A percentile compares a stretch with the other conserved stretches of the same genome.
These are phyloP conservation scores for Asterophora lycoperdoides DNA, from an alignment of 768 basidiomycete genomes.

Conservation along the genomic window DNA sequence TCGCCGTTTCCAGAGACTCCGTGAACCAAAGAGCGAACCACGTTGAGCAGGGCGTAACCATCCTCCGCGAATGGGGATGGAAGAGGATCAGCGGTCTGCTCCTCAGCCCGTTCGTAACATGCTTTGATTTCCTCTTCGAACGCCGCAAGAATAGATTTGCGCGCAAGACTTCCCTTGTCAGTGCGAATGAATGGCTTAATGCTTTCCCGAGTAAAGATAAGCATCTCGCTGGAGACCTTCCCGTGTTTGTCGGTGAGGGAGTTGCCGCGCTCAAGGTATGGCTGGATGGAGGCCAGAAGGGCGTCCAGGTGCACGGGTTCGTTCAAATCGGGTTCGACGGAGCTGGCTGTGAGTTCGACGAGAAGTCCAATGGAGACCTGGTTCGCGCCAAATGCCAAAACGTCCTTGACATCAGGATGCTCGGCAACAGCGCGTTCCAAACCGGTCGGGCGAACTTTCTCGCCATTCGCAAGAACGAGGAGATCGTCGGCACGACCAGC, in stretches of 20 bases:
- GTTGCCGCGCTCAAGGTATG: slow-evolving; percentile 32
- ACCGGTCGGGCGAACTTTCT: slow-evolving; percentile 34
- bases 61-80: slow-evolving; percentile 19
- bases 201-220: slow-evolving; percentile 30
- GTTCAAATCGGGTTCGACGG: slow-evolving; percentile 14
- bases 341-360: slow-evolving; percentile 26
- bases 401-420: slow-evolving; percentile 34
- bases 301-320: slow-evolving; percentile 13
- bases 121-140: slow-evolving; percentile 33
- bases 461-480: slow-evolving; percentile 39
- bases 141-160: slow-evolving; percentile 26
- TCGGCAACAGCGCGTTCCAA: slow-evolving; percentile 30
- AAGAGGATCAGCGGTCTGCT: slow-evolving; percentile 20
- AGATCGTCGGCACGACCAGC: slow-evolving; percentile 38
- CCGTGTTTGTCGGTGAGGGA: slow-evolving; percentile 33
- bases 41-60: slow-evolving; percentile 18
- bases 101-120: slow-evolving; percentile 27
- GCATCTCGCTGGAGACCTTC: slow-evolving; percentile 34
- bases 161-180: slow-evolving; percentile 35
- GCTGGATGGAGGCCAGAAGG: slow-evolving; percentile 23
- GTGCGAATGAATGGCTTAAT: slow-evolving; percentile 30
- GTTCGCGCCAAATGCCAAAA: slow-evolving; percentile 34
- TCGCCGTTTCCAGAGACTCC: slow-evolving; percentile 17
- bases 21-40: slow-evolving; percentile 21
- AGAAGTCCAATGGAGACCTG: slow-evolving; percentile 33